Evolutionary conservation across 805 yeast species (phyloP).

Genomic region (Komagataella pseudopastoris): DNA sequence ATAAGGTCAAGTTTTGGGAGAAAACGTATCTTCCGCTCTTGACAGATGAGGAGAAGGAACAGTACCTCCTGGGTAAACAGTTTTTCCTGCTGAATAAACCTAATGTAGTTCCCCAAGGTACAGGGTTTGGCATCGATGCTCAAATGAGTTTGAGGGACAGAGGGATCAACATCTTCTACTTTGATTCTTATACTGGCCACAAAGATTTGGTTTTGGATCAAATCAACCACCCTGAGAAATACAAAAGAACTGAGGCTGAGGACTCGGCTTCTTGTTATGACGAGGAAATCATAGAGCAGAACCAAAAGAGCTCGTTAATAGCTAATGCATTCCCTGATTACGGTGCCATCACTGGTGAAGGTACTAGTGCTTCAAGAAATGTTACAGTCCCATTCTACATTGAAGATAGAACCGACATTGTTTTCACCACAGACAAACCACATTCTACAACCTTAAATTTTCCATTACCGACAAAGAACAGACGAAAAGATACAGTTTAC

Average conservation of each 20-base stretch:
- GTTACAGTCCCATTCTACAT: conserved; percentile 12
- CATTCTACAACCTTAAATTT: conserved; percentile 15
- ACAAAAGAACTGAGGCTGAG: background rate
- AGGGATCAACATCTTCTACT: conserved; percentile 19
- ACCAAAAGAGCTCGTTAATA: background rate
- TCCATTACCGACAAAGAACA: conserved; percentile 20
- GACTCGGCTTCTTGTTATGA: background rate
- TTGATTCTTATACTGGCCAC: conserved; percentile 18
- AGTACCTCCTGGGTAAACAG: conserved; percentile 11
- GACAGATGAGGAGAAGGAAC: conserved; percentile 9
- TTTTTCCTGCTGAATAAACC: conserved; percentile 14
- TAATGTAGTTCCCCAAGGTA: conserved; percentile 11
- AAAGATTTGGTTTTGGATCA: conserved; percentile 8
- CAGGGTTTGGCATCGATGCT: conserved; percentile 9
- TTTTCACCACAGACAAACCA: conserved; percentile 10
- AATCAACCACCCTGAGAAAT: background rate
- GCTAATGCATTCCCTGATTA: background rate
- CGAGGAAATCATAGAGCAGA: background rate
- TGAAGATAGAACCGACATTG: conserved; percentile 19
- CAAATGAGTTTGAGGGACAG: conserved; percentile 19
- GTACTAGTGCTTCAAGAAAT: conserved; percentile 1
- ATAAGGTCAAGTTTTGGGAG: conserved; percentile 8
- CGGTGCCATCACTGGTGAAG: background rate
- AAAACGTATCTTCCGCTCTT: conserved; percentile 8
- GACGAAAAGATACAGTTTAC: conserved; percentile 40